A percentile compares a stretch with the other conserved stretches of the same genome.
Evolutionary conservation across 495 filamentous ascomycete genomes (phyloP).

Genomic region (Xanthoparmelia taractica): DNA sequence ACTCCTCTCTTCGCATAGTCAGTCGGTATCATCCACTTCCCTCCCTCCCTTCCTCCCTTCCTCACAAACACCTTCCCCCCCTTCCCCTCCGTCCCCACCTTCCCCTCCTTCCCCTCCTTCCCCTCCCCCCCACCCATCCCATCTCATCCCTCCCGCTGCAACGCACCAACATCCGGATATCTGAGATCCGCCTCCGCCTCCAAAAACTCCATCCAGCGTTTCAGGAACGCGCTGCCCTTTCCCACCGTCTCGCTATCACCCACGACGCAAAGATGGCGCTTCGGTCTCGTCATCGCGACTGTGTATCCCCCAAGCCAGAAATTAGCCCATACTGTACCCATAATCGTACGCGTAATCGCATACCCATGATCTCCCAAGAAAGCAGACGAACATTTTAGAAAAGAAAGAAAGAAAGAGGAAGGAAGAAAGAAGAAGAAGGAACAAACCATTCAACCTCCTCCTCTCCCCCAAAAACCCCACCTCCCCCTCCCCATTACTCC

Average conservation of each 20-base stretch:
- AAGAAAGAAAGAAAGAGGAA: neutral
- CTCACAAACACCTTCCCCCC: too few species aligned
- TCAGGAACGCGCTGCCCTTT: constrained; percentile 71
- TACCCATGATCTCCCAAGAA: too few species aligned
- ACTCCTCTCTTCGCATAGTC: neutral
- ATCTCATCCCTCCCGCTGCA: constrained; percentile 4
- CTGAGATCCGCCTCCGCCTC: constrained; percentile 79
- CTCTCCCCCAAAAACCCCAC: constrained; percentile 95
- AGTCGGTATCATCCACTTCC: too few species aligned
- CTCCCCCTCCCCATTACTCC: constrained; percentile 78
- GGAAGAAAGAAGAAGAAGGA: neutral
- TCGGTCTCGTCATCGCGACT: constrained; percentile 82
- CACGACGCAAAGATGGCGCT: constrained; percentile 80
- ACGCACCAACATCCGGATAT: constrained; percentile 57
- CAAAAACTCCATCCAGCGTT: constrained; percentile 80
- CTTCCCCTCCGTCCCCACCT: too few species aligned
- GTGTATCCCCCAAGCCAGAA: too few species aligned
- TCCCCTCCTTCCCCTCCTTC: too few species aligned
- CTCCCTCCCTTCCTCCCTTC: too few species aligned
- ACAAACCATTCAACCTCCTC: constrained; percentile 70
- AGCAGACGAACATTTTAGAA: neutral
- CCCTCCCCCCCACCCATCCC: too few species aligned
- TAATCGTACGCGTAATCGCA: too few species aligned
- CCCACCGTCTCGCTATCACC: constrained; percentile 90
- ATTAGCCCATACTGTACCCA: too few species aligned